Base-by-base conservation (phyloP, 768 basidiomycete genomes). In the Lentinula detonsa region DNA sequence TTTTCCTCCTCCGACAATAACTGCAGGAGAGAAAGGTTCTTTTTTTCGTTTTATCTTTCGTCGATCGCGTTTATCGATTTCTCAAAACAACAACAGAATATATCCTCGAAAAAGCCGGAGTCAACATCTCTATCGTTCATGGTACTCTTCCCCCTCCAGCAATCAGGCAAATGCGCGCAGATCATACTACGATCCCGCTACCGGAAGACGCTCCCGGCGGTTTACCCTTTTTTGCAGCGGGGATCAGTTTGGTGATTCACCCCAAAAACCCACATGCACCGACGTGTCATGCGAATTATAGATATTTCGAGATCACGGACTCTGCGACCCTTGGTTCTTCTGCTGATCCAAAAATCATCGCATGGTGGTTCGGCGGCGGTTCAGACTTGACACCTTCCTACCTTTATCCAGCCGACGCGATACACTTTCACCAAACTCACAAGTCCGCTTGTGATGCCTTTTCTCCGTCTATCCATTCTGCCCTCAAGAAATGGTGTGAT, bases 301-400 rank as follows among this genome's bases (percentile, higher is more conserved):
- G 97, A 59, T 98, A 98, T 74, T 99, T 99, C 69, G 96, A 98
- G 73, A 85, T 97, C 64, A 87, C 86, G 2, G 84, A 89, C 64
- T 75, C 76, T 46, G 66, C 66, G 1, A 64, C 65, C 3, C 69
- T 68, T 23, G 61, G 67, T 15, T 56, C 66, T 7, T 70, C 68
- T 23, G 72, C 73, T 40, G 69, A 75, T 28, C 80, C 82, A 7
- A 81, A 83, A 65, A 74, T 91, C 18, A 74, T 95, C 45, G 87
- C 94, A 31, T 98, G 95, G 95, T 99, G 96, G 97, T 99, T 98
- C 69, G 96, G 97, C 18, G 97, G 97, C 37, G 96, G 96, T 6
- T 87, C 86, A 6, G 96, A 99, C 71, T 81, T 98, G 35, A 99
- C 97, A 0, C 96, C 96, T 1, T 88, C 89, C 3, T 98, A 98